These are phyloP conservation scores for Aspergillus ibericus DNA, from an alignment of 2,329 filamentous ascomycete genomes.

Conservation along the genomic window DNA sequence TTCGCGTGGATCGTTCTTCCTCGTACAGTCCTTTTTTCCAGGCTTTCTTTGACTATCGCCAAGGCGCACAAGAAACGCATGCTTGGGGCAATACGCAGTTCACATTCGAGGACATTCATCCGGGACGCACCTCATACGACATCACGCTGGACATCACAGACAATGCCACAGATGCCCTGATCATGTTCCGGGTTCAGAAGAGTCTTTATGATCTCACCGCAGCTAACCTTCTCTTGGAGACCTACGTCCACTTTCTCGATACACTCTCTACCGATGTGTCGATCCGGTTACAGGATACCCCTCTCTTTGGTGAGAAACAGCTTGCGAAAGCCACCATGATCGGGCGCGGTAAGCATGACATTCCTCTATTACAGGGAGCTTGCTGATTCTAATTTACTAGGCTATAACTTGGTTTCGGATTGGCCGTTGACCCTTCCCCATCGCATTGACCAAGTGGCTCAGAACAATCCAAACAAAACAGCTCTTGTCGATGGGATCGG, in stretches of 20 bases:
- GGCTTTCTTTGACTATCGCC: slow-evolving; percentile 50
- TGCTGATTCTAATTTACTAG: no score
- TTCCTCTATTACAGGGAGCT: no score
- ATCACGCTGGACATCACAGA: slow-evolving; percentile 43
- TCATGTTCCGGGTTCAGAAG: slow-evolving; percentile 32
- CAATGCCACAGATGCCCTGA: slow-evolving; percentile 14
- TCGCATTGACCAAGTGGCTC: slow-evolving; percentile 38
- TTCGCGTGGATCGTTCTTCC: slow-evolving; percentile 43
- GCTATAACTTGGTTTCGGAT: not conserved
- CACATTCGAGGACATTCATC: slow-evolving; percentile 14
- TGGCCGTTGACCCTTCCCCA: slow-evolving; percentile 40
- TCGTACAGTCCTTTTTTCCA: slow-evolving; percentile 53
- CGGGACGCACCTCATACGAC: slow-evolving; percentile 33
- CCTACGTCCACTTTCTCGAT: not conserved
- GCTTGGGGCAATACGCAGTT: slow-evolving; percentile 20
- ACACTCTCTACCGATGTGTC: not conserved
- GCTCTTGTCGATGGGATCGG: slow-evolving; percentile 33
- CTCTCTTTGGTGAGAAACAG: no score
- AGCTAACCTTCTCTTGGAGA: slow-evolving; percentile 22
- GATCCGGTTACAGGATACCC: no score
- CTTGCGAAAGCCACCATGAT: no score
- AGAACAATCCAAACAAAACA: slow-evolving; percentile 13
- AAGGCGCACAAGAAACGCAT: slow-evolving; percentile 31
- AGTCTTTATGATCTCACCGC: slow-evolving; percentile 30
- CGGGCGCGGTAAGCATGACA: no score